Evolutionary conservation across 768 basidiomycete genomes (phyloP), one percentile per base, ranked within the genome.

Genomic region (Leccinum variicolor): DNA sequence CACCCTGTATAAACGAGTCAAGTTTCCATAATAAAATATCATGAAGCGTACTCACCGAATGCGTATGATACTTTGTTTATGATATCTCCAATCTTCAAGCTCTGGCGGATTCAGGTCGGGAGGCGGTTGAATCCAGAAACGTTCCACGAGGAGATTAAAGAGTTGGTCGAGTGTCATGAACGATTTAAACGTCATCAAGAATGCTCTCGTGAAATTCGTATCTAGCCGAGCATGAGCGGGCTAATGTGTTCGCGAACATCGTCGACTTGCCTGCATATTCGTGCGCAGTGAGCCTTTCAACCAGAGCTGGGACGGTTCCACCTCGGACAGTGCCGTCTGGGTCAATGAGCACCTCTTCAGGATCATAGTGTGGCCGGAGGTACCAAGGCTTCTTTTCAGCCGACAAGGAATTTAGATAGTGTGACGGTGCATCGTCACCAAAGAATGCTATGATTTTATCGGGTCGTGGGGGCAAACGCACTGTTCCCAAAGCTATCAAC

Each of bases 161-260:
- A 89, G 69, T 49, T 82, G 76, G 29, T 81, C 75, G 2, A 81
- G 72, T 11, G 79, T 80, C 54, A 80, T 82, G 68, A 89, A 89
- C 0, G 84, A 84, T 62, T 84, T 82, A 75, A 85, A 88, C 3
- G 87, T 89, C 74, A 86, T 79, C 46, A 88, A 70, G 75, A 89
- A 89, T 11, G 85, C 83, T 57, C 79, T 77, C 61, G 74, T 82
- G 69, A 82, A 86, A 34, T 75, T 74, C 23, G 80, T 76, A 66
- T 86, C 82, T 83, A 47, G n/a, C 25, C 28, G 52, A 4, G 45
- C 29, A 43, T 65, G 9, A 70, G 58, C 29, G 0, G 15, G 14
- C 17, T 14, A n/a, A 48, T 11, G 5, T n/a, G 7, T 26, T 28
- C 6, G 14, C 13, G 26, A 49, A 23, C 8, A 28, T 26, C 15